Conservation (phyloP, 805 yeast species). For the Saturnispora ahearnii region DNA sequence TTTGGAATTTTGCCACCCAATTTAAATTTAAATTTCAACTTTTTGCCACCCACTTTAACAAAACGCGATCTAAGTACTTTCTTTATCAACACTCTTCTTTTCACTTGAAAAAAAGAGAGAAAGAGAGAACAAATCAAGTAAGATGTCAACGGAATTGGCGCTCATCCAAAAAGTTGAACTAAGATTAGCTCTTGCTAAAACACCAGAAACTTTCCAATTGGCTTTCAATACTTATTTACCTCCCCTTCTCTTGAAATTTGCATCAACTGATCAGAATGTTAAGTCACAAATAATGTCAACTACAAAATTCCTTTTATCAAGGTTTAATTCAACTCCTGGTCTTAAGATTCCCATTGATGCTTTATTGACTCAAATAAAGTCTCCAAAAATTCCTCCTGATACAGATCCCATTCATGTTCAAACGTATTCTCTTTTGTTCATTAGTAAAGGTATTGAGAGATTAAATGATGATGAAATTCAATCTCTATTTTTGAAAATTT, state of each 20-base stretch:
- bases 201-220: slow-evolving; percentile 54
- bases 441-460: slow-evolving; percentile 60
- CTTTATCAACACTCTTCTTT: no score
- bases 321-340: slow-evolving; percentile 47
- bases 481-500: slow-evolving; percentile 37
- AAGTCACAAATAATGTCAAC: slow-evolving; percentile 54
- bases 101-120: no score
- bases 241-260: slow-evolving; percentile 70
- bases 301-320: slow-evolving; percentile 56
- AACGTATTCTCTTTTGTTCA: slow-evolving; percentile 54
- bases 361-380: slow-evolving; percentile 53
- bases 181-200: slow-evolving; percentile 64
- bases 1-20: not conserved
- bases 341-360: slow-evolving; percentile 58
- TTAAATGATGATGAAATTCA: slow-evolving; percentile 31
- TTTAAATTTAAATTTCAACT: not conserved
- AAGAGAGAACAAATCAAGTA: no score
- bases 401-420: slow-evolving; percentile 44
- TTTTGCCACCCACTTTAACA: not conserved
- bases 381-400: slow-evolving; percentile 37
- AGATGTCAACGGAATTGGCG: slow-evolving; percentile 36
- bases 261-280: slow-evolving; percentile 59
- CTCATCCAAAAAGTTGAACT: slow-evolving; percentile 74
- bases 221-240: slow-evolving; percentile 55
- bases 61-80: no score